Base-by-base conservation (phyloP, 345 rosid genomes). In the Hevea brasiliensis region DNA sequence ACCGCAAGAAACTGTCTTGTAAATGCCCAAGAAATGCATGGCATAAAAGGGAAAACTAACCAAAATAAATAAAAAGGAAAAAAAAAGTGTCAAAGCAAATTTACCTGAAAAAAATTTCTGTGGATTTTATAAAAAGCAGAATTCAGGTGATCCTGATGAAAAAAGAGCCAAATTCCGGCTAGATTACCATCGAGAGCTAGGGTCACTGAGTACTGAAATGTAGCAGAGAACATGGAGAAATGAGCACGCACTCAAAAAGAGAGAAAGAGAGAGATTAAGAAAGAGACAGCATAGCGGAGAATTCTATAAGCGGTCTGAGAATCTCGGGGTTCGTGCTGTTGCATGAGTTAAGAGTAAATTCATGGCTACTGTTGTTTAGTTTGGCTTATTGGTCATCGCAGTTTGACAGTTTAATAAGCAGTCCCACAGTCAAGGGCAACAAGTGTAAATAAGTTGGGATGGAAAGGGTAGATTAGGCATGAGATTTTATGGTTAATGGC, bases 251-350 rank as follows among this genome's bases (percentile, higher is more conserved):
- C 42, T 58, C 44, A 47, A 47, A 67, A 8, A 18, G 58, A 20
- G 48, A 61, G 0, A 15, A 6, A 29, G 58, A 54, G 26, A 20
- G 26, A 7, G 58, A 56, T 2, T 32, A 32, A 29, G 48, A 55
- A 12, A 24, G 48, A 37, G 54, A 15, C 24, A 15, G 45, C 2
- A 50, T 20, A 42, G 61, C 40, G 59, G 42, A 2, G 54, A 72
- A 72, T 48, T 48, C 60, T 35, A 48, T 50, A 32, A 60, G 64
- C 47, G 67, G 37, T 50, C 59, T 14, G 24, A 23, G 68, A 58
- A 59, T 44, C 50, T 70, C 41, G 73, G 61, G 73, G 56, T 44
- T 44, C 9, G 73, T 26, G 73, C 26, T 21, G 40, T 24, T 57
- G 53, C 64, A 24, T 17, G 63, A 48, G 47, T 6, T 20, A n/a